Percentiles rank a stretch among this genome's conserved stretches.
phyloP scores from a whole-genome alignment of 148 eudicot genomes.

The Linanthus parryae region DNA sequence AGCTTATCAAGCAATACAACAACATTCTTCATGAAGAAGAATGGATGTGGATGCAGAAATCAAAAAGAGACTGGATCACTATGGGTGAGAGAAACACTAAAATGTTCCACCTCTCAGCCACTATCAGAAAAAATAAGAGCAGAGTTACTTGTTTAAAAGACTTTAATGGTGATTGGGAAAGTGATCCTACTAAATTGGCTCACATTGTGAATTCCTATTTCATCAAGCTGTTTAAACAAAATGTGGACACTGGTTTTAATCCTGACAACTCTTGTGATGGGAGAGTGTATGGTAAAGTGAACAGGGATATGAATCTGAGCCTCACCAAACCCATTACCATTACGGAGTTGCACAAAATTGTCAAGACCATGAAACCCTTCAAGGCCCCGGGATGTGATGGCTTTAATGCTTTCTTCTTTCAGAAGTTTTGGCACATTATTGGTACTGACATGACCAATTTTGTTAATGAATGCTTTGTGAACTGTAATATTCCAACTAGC shows the following conservation, averaged over 20 bases:
- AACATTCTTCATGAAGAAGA: not conserved
- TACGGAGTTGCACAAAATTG: not conserved
- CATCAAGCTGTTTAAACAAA: not conserved
- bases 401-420: not conserved
- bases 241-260: not conserved
- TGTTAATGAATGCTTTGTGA: not conserved
- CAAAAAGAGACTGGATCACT: not conserved
- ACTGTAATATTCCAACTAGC: not conserved
- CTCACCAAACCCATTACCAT: not conserved
- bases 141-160: too few relatives aligned
- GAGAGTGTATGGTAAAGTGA: not conserved
- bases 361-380: not conserved
- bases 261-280: not conserved
- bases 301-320: not conserved
- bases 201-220: too few relatives aligned
- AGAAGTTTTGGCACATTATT: not conserved
- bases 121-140: not conserved
- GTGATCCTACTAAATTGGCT: not conserved
- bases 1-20: not conserved
- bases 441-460: not conserved
- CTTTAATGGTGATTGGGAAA: not conserved
- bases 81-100: not conserved
- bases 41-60: not conserved
- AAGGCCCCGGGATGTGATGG: not conserved
- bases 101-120: not conserved